A percentile compares a stretch with the other conserved stretches of the same genome.
These are phyloP conservation scores for Thoreauomyces humboldtii DNA, from an alignment of 192 early-diverging fungal species.

Conservation along the genomic window DNA sequence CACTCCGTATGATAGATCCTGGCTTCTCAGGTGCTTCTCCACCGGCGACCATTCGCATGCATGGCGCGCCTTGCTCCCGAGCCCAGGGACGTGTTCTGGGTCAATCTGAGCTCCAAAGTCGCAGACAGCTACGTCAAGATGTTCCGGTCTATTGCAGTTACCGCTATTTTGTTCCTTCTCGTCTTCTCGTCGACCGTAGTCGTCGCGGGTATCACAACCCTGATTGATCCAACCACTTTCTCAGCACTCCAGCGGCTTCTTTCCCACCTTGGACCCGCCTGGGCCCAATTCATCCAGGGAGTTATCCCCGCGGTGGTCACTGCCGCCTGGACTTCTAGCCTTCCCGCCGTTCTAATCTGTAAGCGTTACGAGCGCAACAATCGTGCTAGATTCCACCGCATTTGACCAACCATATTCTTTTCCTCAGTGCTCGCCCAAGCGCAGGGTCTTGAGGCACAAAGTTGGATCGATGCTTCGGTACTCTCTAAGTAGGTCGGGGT, in stretches of 20 bases:
- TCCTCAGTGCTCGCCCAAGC: constrained; percentile 39
- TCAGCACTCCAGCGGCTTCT: constrained; percentile 33
- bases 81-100: constrained; percentile 58
- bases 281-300: constrained; percentile 40
- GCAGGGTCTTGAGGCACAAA: constrained; percentile 50
- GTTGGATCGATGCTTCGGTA: constrained; percentile 50
- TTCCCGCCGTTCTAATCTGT: constrained; percentile 48
- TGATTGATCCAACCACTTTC: constrained; percentile 38
- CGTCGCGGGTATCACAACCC: constrained; percentile 30
- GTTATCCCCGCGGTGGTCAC: constrained; percentile 47
- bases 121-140: constrained; percentile 49
- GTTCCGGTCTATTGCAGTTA: constrained; percentile 38
- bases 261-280: constrained; percentile 25
- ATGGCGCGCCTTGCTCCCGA: constrained; percentile 51
- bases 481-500: constrained; percentile 43
- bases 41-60: constrained; percentile 48
- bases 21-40: constrained; percentile 44
- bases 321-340: constrained; percentile 44
- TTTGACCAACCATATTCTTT: too few relatives aligned
- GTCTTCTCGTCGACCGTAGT: constrained; percentile 40
- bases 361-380: too few relatives aligned
- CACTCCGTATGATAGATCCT: constrained; percentile 33
- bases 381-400: too few relatives aligned
- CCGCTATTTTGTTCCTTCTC: constrained; percentile 31
- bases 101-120: constrained; percentile 45